Evolutionary conservation across 805 yeast species (phyloP).

Genomic region (Pichia insulana): DNA sequence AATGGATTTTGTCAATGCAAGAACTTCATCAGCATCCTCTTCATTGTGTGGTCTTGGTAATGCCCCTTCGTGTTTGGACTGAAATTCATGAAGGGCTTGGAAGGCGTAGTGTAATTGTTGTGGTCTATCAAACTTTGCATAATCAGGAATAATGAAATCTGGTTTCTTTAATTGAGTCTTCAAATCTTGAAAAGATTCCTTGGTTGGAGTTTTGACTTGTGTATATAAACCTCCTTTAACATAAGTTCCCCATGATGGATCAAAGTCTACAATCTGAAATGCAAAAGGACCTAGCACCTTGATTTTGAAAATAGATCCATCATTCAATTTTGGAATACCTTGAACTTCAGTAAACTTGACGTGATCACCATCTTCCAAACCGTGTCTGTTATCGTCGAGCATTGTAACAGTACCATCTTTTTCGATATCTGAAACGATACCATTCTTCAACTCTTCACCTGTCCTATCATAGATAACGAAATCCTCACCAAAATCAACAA

Average conservation of each 20-base stretch:
- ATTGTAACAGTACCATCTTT: slow-evolving; percentile 85
- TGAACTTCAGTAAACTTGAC: slow-evolving; percentile 81
- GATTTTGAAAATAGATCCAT: slow-evolving; percentile 64
- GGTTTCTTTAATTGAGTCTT: slow-evolving; percentile 63
- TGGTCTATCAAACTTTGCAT: slow-evolving; percentile 90
- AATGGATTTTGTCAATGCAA: slow-evolving; percentile 51
- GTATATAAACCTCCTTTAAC: slow-evolving; percentile 82
- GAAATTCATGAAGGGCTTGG: slow-evolving; percentile 78
- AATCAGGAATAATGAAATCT: slow-evolving; percentile 74
- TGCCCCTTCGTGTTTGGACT: slow-evolving; percentile 46
- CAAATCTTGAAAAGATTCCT: slow-evolving; percentile 54
- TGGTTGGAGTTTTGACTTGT: slow-evolving; percentile 80
- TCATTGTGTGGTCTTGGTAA: slow-evolving; percentile 73
- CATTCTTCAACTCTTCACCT: slow-evolving; percentile 87
- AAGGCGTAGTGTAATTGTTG: slow-evolving; percentile 85
- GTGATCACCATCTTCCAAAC: slow-evolving; percentile 83
- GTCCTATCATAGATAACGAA: slow-evolving; percentile 77
- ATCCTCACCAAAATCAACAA: slow-evolving; percentile 81
- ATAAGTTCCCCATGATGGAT: slow-evolving; percentile 51
- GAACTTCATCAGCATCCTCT: slow-evolving; percentile 62
- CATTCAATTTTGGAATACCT: slow-evolving; percentile 69
- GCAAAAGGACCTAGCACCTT: slow-evolving; percentile 94
- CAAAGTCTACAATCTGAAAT: slow-evolving; percentile 55
- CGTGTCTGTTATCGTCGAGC: slow-evolving; percentile 87
- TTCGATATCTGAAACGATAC: slow-evolving; percentile 86